Conservation (phyloP, 2,329 filamentous ascomycete species). For the Gnomoniopsis sp. region DNA sequence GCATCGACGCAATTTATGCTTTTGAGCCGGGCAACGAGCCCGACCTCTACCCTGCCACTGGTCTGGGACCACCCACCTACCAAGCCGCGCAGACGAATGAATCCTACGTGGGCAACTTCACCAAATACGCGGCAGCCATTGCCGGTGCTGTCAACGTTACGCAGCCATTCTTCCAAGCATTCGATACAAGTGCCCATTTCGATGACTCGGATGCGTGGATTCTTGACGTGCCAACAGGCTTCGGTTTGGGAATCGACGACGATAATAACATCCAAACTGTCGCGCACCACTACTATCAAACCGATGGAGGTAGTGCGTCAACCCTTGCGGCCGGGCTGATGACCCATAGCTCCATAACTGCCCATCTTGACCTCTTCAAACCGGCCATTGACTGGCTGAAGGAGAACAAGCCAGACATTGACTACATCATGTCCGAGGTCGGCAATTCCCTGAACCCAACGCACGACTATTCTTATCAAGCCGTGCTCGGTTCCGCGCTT, state of each 20-base stretch:
- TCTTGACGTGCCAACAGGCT: constrained; percentile 28
- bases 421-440: constrained; percentile 33
- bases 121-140: constrained; percentile 30
- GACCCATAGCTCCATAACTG: constrained; percentile 14
- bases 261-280: constrained; percentile 31
- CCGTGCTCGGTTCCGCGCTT: constrained; percentile 31
- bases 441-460: constrained; percentile 31
- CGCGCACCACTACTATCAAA: constrained; percentile 36
- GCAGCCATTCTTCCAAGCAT: constrained; percentile 33
- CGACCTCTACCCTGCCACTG: constrained; percentile 28
- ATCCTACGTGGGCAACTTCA: constrained; percentile 34
- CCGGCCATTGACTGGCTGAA: constrained; percentile 31
- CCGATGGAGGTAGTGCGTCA: constrained; percentile 22
- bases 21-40: constrained; percentile 35
- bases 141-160: constrained; percentile 25
- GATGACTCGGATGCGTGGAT: constrained; percentile 23
- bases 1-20: constrained; percentile 31
- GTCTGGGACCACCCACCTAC: constrained; percentile 30
- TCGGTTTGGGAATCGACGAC: constrained; percentile 31
- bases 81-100: constrained; percentile 31
- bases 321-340: constrained; percentile 24
- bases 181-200: constrained; percentile 30
- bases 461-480: constrained; percentile 31
- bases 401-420: constrained; percentile 27
- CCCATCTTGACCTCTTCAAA: constrained; percentile 24